Base-by-base conservation (phyloP, 1,284 basidiomycete genomes). In the Fistulinella cinereoalba region DNA sequence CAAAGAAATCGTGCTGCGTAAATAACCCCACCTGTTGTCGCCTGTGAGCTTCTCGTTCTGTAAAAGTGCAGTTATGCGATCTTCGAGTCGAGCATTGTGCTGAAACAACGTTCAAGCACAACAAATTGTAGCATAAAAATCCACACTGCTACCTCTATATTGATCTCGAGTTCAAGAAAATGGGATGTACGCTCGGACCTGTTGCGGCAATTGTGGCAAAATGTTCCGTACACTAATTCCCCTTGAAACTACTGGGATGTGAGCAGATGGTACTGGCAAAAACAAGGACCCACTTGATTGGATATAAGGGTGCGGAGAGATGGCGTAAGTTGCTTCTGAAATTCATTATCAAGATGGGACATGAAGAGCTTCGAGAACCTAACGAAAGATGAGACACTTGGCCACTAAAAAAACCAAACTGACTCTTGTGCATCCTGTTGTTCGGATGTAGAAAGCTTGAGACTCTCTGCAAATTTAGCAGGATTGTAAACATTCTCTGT, bases 391-490 rank as follows among this genome's bases (percentile, higher is more conserved):
- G 8, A 10, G 24, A 66, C 21, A 67, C 45, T 7, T 29, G 38
- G 28, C 6, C 2, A 10, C 5, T 23, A 23, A 9, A 27, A 19
- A 29, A 42, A 27, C 40, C 51, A 9, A 50, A 70, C 80, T 50
- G 58, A 94, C 91, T 97, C 93, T 66, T 93, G 90, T 25, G 93
- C 93, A 71, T 97, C 93, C 69, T 97, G 93, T 61, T 97, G 93
- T 61, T 93, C 87, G 1, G 82, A 77, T 10, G 84, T 83, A 31
- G 85, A 78, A 32, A 97, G 71, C 49, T 83, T 79, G 43, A 97
- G 70, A 54, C 89, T 88, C 58, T 93, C 85, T 10, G 94, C 85
- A 22, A 97, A 76, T 50, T 83, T 85, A 9, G 74, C 71, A 0
- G 94, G 93, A 64, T 96, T 92, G 61, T 87, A 92, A 0, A 85